Evolutionary conservation across 176 grass and related monocot species (phyloP).

Genomic region (Avena insularis): DNA sequence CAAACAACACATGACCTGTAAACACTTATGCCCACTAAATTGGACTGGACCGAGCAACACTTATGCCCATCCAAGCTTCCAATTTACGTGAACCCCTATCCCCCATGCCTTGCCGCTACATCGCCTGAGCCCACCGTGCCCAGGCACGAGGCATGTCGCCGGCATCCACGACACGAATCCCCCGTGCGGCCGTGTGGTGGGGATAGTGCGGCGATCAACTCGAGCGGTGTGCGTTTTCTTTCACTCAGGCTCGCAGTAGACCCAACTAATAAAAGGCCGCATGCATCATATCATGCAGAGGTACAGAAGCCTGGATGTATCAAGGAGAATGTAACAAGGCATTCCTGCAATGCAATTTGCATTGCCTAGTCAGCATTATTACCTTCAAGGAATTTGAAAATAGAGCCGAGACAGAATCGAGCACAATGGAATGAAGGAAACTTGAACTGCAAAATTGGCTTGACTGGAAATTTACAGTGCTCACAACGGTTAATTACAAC

Average conservation of each 20-base stretch:
- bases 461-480: not conserved
- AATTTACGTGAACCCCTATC: no score
- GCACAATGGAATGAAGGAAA: not conserved
- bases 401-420: not conserved
- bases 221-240: not conserved
- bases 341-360: not conserved
- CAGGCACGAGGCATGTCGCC: no score
- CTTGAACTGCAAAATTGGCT: constrained; percentile 10
- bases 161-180: no score
- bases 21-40: no score
- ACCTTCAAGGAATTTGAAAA: not conserved
- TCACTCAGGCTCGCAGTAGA: not conserved
- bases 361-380: not conserved
- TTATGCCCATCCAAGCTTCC: no score
- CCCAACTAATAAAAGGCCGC: not conserved
- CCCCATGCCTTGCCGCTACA: no score
- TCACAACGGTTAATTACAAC: constrained; percentile 37
- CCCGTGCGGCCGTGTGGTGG: no score
- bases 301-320: not conserved
- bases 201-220: no score
- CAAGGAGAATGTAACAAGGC: not conserved
- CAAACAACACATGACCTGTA: not conserved
- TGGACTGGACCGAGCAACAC: no score
- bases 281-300: no score
- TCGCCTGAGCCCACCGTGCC: no score